Base-by-base conservation (phyloP, 2,329 filamentous ascomycete genomes). In the Colletotrichum sp. region DNA sequence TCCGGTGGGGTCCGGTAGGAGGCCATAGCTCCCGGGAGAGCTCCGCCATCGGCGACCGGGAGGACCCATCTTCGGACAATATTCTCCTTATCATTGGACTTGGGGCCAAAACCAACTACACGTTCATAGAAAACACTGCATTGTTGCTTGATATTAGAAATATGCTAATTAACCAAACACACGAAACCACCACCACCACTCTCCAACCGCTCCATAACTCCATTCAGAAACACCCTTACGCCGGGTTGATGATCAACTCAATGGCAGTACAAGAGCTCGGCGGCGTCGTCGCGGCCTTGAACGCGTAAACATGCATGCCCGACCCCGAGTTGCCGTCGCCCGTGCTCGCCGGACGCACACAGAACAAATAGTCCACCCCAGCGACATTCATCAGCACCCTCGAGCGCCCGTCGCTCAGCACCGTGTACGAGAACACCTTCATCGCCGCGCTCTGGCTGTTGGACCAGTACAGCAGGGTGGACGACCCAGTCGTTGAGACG, bases 121-220 rank as follows among this genome's bases (percentile, higher is more conserved):
- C 8, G 5, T 39, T 18, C 36, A 18, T 5, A 18, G 16, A n/a
- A 44, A 18, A n/a, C 2, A n/a, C 4, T 18, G 1, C 0, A 44
- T 6, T 44, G 2, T n/a, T n/a, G 39, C 39, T 44, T 44, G 18
- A 6, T 9, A n/a, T 6, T 44, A 10, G 18, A n/a, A 44, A n/a
- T 10, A 10, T n/a, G 8, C 39, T 44, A 44, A 44, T 18, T 18
- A 18, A 9, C 16, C 2, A 39, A 3, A 5, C 8, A 39, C 1
- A 39, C 3, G 8, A 3, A 39, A 18, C 8, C 32, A 7, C 6
- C 36, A 39, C 36, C 34, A 39, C 15, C 15, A 39, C 36, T 16
- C 8, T 18, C 5, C 5, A n/a, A 44, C 4, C 16, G 8, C 39
- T 1, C 8, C 16, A 18, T 9, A 9, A 44, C 36, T 10, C 36